A percentile compares a stretch with the other conserved stretches of the same genome.
These are phyloP conservation scores for Kwoniella dendrophila DNA, from an alignment of 768 basidiomycete genomes.

Conservation along the genomic window DNA sequence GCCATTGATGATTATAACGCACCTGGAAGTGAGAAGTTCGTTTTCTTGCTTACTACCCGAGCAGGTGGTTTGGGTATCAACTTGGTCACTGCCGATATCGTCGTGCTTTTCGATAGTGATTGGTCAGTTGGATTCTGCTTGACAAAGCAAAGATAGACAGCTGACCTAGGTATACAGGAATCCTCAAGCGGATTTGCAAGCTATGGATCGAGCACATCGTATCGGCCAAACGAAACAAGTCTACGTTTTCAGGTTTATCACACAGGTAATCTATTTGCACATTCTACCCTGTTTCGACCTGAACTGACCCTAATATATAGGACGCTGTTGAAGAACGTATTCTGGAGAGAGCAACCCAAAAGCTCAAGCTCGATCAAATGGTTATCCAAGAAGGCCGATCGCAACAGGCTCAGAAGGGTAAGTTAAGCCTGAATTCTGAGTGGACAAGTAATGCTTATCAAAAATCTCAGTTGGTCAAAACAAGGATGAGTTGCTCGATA, in stretches of 20 bases:
- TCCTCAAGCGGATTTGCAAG: constrained; percentile 97
- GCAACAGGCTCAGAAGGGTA: constrained; percentile 70
- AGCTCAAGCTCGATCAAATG: constrained; percentile 88
- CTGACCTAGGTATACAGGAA: constrained; percentile 64
- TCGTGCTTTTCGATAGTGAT: constrained; percentile 93
- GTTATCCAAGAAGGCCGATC: constrained; percentile 95
- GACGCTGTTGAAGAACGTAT: constrained; percentile 95
- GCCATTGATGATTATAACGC: constrained; percentile 98
- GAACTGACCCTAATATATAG: constrained; percentile 31
- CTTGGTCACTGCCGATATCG: constrained; percentile 88
- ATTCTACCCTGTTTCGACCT: neutral
- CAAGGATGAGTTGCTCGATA: constrained; percentile 95
- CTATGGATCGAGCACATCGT: constrained; percentile 96
- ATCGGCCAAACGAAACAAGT: constrained; percentile 98
- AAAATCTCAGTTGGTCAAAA: constrained; percentile 64
- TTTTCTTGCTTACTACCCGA: constrained; percentile 93
- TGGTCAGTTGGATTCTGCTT: constrained; percentile 63
- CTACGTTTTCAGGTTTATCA: constrained; percentile 95
- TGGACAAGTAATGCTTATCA: constrained; percentile 4
- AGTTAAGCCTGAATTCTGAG: constrained; percentile 33
- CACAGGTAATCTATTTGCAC: constrained; percentile 60
- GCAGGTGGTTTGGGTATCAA: constrained; percentile 98
- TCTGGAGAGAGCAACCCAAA: constrained; percentile 92
- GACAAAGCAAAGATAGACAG: neutral
- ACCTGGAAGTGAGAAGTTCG: constrained; percentile 89